Evolutionary conservation across 768 basidiomycete species (phyloP).

Genomic region (Pulveroboletus ravenelii): DNA sequence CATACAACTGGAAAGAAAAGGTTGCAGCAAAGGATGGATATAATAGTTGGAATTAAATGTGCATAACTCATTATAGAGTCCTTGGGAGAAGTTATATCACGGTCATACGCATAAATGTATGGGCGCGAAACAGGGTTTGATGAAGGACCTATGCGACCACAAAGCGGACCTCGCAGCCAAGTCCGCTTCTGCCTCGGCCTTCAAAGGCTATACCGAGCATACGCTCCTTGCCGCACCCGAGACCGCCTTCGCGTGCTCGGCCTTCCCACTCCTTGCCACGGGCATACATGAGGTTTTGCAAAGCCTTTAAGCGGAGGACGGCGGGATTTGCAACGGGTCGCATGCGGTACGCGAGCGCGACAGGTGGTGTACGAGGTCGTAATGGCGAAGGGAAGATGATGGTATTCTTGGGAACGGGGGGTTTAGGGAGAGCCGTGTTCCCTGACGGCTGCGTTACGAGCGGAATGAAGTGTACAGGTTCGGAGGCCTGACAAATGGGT

Average conservation of each 20-base stretch:
- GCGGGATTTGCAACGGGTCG: slow-evolving; percentile 59
- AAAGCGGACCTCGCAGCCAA: slow-evolving; percentile 40
- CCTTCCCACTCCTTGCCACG: slow-evolving; percentile 46
- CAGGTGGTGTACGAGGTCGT: slow-evolving; percentile 35
- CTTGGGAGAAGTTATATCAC: slow-evolving; percentile 6
- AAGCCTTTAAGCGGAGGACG: slow-evolving; percentile 53
- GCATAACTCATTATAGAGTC: slow-evolving; percentile 30
- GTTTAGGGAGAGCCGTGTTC: slow-evolving; percentile 23
- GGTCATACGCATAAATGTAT: slow-evolving; percentile 1
- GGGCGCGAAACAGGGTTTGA: neutral
- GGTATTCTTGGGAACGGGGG: slow-evolving; percentile 32
- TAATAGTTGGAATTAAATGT: slow-evolving; percentile 32
- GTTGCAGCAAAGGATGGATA: neutral
- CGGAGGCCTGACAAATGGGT: slow-evolving; percentile 10
- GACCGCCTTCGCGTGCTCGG: slow-evolving; percentile 41
- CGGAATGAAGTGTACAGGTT: slow-evolving; percentile 39
- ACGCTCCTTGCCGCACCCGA: slow-evolving; percentile 55
- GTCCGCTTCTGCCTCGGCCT: slow-evolving; percentile 51
- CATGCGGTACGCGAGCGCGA: slow-evolving; percentile 39
- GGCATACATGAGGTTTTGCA: slow-evolving; percentile 49
- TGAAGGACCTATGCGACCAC: slow-evolving; percentile 23
- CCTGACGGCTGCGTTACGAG: slow-evolving; percentile 34
- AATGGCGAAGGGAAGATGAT: slow-evolving; percentile 39
- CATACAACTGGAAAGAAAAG: slow-evolving; percentile 1
- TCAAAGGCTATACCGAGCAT: slow-evolving; percentile 58